These are phyloP conservation scores for Penicillium nordicum DNA, from an alignment of 2,329 filamentous ascomycete genomes.

Conservation along the genomic window DNA sequence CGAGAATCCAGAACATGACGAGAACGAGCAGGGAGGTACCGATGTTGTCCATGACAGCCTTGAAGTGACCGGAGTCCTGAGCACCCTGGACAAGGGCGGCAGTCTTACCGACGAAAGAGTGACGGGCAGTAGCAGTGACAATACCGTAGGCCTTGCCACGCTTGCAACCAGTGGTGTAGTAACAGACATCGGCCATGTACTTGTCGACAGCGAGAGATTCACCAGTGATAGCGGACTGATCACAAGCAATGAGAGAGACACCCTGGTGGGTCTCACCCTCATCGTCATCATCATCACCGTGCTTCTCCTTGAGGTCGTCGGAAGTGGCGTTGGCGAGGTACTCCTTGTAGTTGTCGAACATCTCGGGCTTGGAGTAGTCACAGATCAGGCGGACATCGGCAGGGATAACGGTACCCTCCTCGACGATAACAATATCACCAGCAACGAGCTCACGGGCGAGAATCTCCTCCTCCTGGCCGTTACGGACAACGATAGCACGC, in stretches of 20 bases:
- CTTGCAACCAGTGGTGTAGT: conserved; percentile 80
- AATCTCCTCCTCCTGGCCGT: conserved; percentile 65
- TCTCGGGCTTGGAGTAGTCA: conserved; percentile 66
- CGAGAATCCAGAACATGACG: conserved; percentile 73
- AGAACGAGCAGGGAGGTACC: conserved; percentile 70
- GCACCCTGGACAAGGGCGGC: conserved; percentile 71
- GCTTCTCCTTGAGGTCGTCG: conserved; percentile 58
- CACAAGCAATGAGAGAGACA: conserved; percentile 64
- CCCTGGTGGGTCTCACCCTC: conserved; percentile 59
- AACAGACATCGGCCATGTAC: conserved; percentile 69
- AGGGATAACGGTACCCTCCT: conserved; percentile 69
- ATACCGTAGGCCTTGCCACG: conserved; percentile 72
- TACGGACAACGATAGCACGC: conserved; percentile 65
- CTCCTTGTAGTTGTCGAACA: conserved; percentile 64
- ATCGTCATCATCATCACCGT: conserved; percentile 56
- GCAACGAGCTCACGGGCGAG: conserved; percentile 69
- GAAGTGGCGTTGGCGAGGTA: conserved; percentile 60
- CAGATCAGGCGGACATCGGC: conserved; percentile 70
- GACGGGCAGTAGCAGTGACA: conserved; percentile 63
- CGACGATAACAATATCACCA: conserved; percentile 70
- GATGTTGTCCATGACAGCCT: conserved; percentile 80
- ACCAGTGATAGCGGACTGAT: conserved; percentile 78
- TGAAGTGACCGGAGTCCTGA: conserved; percentile 74
- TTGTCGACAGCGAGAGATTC: conserved; percentile 64
- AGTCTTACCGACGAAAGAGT: conserved; percentile 74